Percentiles rank a stretch among this genome's conserved stretches.
Evolutionary conservation across 1,284 basidiomycete species (phyloP).

Genomic region (Microstroma glucosiphilum): DNA sequence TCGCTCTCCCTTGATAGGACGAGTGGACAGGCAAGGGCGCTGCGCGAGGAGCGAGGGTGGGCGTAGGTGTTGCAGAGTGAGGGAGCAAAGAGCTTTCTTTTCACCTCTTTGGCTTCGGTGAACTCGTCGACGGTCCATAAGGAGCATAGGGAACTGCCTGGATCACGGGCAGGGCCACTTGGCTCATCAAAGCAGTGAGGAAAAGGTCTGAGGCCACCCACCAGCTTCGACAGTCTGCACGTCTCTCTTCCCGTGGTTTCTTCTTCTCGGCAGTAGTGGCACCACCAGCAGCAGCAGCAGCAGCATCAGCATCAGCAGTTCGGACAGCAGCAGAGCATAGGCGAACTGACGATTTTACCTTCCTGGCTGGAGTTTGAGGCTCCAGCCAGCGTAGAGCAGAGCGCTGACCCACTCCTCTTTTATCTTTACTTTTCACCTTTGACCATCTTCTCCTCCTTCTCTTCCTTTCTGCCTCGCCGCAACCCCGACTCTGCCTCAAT

Average conservation of each 20-base stretch:
- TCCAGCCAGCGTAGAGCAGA: too few relatives aligned
- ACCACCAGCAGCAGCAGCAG: not conserved
- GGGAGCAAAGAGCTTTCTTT: not conserved
- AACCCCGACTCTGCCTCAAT: not conserved
- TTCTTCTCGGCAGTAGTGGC: not conserved
- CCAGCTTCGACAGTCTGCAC: not conserved
- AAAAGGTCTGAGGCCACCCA: slow-evolving; percentile 2
- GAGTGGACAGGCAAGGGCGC: too few relatives aligned
- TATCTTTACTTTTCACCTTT: not conserved
- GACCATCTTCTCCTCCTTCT: not conserved
- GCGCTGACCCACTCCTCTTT: not conserved
- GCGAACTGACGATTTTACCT: not conserved
- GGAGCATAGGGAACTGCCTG: not conserved
- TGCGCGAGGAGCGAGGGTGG: too few relatives aligned
- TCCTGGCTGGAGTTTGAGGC: too few relatives aligned
- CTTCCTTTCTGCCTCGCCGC: not conserved
- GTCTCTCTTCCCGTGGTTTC: not conserved
- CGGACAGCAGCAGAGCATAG: too few relatives aligned
- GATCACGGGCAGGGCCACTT: not conserved
- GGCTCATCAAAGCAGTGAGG: not conserved
- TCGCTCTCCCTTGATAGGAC: too few relatives aligned
- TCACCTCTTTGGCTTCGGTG: too few relatives aligned
- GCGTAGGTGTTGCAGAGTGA: not conserved
- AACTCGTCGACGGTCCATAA: not conserved
- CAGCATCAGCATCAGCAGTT: not conserved